phyloP scores from a whole-genome alignment of 225 moss, liverwort and hornwort genomes.

The Physcomitrium patens region DNA sequence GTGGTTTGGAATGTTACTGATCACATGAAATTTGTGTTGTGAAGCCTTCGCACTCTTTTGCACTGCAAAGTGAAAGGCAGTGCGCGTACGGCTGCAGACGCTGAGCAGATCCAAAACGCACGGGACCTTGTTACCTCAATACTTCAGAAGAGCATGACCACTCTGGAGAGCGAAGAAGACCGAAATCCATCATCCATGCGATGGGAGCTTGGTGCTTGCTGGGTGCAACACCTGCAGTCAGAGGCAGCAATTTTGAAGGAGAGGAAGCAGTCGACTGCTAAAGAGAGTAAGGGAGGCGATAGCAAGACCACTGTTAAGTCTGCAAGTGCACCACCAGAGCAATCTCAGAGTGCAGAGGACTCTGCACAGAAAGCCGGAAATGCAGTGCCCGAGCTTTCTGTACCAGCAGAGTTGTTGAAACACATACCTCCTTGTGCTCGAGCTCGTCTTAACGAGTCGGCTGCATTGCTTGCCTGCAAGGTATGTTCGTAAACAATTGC shows the following conservation, averaged over 20 bases:
- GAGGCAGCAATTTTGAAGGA: slow-evolving; percentile 59
- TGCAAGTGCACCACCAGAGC: slow-evolving; percentile 19
- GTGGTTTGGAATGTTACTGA: neutral
- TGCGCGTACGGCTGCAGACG: slow-evolving; percentile 33
- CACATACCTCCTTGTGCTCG: slow-evolving; percentile 51
- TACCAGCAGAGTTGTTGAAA: slow-evolving; percentile 49
- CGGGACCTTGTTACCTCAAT: slow-evolving; percentile 44
- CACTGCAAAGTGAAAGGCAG: slow-evolving; percentile 46
- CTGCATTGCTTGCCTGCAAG: slow-evolving; percentile 52
- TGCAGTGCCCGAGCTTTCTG: slow-evolving; percentile 36
- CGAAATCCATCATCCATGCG: slow-evolving; percentile 42
- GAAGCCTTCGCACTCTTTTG: slow-evolving; percentile 65
- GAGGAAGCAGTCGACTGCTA: slow-evolving; percentile 41
- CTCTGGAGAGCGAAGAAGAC: slow-evolving; percentile 50
- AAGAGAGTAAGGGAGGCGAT: slow-evolving; percentile 33
- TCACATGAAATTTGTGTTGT: slow-evolving; percentile 25
- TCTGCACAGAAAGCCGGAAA: slow-evolving; percentile 19
- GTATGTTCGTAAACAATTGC: slow-evolving; percentile 22
- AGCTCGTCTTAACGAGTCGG: slow-evolving; percentile 60
- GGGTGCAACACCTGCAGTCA: slow-evolving; percentile 67
- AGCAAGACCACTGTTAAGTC: slow-evolving; percentile 23
- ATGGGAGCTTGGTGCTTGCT: slow-evolving; percentile 78
- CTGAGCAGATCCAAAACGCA: slow-evolving; percentile 53
- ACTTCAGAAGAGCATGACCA: slow-evolving; percentile 49
- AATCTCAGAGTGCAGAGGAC: slow-evolving; percentile 31